Evolutionary conservation across 495 filamentous ascomycete genomes (phyloP), one percentile per base, ranked within the genome.

Genomic region (Aspergillus leporis): DNA sequence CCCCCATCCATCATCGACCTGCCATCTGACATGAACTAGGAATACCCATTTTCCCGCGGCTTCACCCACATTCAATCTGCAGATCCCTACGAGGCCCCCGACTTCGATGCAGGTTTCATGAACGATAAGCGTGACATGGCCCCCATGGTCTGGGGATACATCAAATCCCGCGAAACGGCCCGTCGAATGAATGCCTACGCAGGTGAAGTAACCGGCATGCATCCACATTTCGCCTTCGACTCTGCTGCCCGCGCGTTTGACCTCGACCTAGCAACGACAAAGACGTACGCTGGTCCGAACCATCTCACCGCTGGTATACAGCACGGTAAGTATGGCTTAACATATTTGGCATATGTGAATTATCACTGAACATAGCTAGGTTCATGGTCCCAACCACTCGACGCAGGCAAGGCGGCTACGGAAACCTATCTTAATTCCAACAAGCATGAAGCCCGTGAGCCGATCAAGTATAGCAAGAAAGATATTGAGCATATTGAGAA

Each of bases 101-200:
- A 92, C 70, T 93, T 93, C 61, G 90, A 93, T 70, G 84, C 89
- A 4, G 89, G 89, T 23, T 93, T 92, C 74, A 91, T 93, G 88
- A 92, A 89, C 61, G 88, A 93, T 68, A 85, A 90, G 70, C 81
- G 89, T 25, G 90, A 93, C 65, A 91, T 92, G 87, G 86, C 82
- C 5, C 87, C 89, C 10, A 89, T 92, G 87, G 87, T 92, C 5
- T 93, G 90, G 90, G 87, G 84, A 0, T 93, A 94, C 70, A 91
- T 91, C 71, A 91, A 91, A 70, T 90, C 86, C n/a, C 85, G 90
- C 30, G 90, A 92, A 80, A 92, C 88, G 5, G 88, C 89, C 6
- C 78, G 89, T 1, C 80, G 88, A 36, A 92, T 92, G 90, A 81
- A 85, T 41, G 80, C 87, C 4, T 93, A 91, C 59, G 87, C 87